Conservation (phyloP, 2,329 filamentous ascomycete species). For the Aquanectria penicillioides region DNA sequence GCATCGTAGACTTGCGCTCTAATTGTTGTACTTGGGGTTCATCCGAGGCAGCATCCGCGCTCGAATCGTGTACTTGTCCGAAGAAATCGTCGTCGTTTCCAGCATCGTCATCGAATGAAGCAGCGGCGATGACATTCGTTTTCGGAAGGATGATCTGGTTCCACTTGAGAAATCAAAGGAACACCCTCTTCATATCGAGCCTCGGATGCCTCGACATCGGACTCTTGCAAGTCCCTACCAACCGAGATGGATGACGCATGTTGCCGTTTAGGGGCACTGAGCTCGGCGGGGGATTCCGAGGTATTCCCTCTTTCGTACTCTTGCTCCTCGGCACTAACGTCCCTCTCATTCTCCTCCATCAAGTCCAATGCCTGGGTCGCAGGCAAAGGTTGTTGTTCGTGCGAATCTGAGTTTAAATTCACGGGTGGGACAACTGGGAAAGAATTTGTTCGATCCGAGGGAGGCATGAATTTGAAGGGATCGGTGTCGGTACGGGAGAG, state of each 20-base stretch:
- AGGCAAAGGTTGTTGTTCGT: constrained; percentile 53
- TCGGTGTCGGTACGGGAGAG: constrained; percentile 63
- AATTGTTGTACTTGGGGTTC: constrained; percentile 46
- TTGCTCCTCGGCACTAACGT: constrained; percentile 56
- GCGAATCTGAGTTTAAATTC: constrained; percentile 37
- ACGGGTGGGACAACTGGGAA: constrained; percentile 66
- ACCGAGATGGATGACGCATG: constrained; percentile 49
- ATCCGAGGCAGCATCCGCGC: constrained; percentile 35
- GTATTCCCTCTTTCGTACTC: constrained; percentile 36
- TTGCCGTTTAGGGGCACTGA: constrained; percentile 28
- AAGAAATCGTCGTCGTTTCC: constrained; percentile 73
- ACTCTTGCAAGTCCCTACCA: constrained; percentile 55
- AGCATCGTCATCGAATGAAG: constrained; percentile 55
- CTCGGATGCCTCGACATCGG: constrained; percentile 58
- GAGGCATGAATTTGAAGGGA: constrained; percentile 68
- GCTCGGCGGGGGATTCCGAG: constrained; percentile 19
- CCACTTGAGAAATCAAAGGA: constrained; percentile 63
- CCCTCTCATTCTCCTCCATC: constrained; percentile 62
- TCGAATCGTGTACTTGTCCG: constrained; percentile 55
- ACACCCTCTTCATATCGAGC: constrained; percentile 76
- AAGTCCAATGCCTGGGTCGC: constrained; percentile 64
- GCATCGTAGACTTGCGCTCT: constrained; percentile 76
- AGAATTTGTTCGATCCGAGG: constrained; percentile 68
- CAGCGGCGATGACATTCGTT: constrained; percentile 32
- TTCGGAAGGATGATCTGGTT: constrained; percentile 14